Percentiles rank a stretch among this genome's conserved stretches.
phyloP scores from a whole-genome alignment of 1,284 basidiomycete species.

The Volvariella surrecta region DNA sequence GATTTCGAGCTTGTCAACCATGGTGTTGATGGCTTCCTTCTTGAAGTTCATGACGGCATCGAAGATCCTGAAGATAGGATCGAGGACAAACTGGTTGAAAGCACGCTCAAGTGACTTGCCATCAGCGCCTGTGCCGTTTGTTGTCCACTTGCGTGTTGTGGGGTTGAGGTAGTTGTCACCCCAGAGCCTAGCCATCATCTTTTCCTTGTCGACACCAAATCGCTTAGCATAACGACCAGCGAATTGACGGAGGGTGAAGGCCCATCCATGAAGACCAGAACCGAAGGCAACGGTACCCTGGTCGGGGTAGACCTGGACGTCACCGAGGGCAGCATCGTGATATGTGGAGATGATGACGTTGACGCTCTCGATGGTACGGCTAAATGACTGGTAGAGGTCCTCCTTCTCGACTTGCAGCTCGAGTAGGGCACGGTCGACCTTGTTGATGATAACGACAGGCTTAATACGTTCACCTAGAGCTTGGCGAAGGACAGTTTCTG shows the following conservation, averaged over 20 bases:
- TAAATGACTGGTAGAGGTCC: slow-evolving; percentile 96
- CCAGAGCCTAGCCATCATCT: slow-evolving; percentile 98
- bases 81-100: slow-evolving; percentile 95
- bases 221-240: slow-evolving; percentile 95
- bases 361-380: slow-evolving; percentile 94
- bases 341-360: slow-evolving; percentile 99
- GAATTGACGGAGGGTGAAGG: slow-evolving; percentile 98
- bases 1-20: slow-evolving; percentile 97
- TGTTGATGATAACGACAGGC: slow-evolving; percentile 99
- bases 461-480: slow-evolving; percentile 98
- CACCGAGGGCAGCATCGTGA: slow-evolving; percentile 91
- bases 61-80: slow-evolving; percentile 99
- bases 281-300: slow-evolving; percentile 98
- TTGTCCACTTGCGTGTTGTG: slow-evolving; percentile 95
- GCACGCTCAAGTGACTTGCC: slow-evolving; percentile 89
- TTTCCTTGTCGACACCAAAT: slow-evolving; percentile 98
- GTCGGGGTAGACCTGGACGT: slow-evolving; percentile 99
- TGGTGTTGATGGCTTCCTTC: slow-evolving; percentile 80
- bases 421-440: slow-evolving; percentile 99
- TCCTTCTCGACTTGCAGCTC: slow-evolving; percentile 98
- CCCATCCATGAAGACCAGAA: slow-evolving; percentile 99
- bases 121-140: slow-evolving; percentile 69
- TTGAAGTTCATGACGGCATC: slow-evolving; percentile 99
- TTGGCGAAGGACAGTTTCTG: slow-evolving; percentile 98
- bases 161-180: slow-evolving; percentile 99